Evolutionary conservation across 2,329 filamentous ascomycete species (phyloP), one percentile per base, ranked within the genome.

Genomic region (Fusarium devonianum): DNA sequence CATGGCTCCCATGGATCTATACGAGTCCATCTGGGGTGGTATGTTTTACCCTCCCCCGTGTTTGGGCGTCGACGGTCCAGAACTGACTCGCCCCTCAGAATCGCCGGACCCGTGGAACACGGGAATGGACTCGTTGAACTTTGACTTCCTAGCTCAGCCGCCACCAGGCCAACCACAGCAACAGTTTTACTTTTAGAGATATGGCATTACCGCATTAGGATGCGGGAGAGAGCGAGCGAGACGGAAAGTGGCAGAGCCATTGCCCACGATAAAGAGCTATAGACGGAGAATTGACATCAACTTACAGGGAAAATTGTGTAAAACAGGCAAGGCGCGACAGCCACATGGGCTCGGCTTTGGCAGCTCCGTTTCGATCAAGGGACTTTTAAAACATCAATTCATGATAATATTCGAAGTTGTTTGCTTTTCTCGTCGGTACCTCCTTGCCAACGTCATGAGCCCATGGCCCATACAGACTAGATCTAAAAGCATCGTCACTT

Each of bases 21-120:
- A 86, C 64, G 83, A 87, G 62, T 85, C 83, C 4, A 87, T 87
- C 34, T 87, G 86, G 72, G 86, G 83, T 78, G 84, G 83, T 86
- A 70, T 67, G 81, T 74, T 21, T 22, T 53, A 16, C 14, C 36
- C 18, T 32, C 26, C 13, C 25, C 30, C 33, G 33, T 34, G 13
- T 9, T 5, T 10, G 13, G 13, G 12, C 19, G 16, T 36, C 22
- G 19, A 12, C 26, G 32, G 17, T n/a, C 9, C 37, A 11, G 34
- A 41, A 39, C 62, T 65, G 50, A 63, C 34, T 35, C 46, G 37
- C n/a, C 30, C 36, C 40, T n/a, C 52, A 84, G 82, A 84, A 74
- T 82, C 80, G 2, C 81, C 81, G 4, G 80, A 84, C 62, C 79
- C 82, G 0, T 84, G 81, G 74, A 83, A 83, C 53, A 74, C 76